Conservation (phyloP, 495 filamentous ascomycete species). For the Aspergillus indologenus region DNA sequence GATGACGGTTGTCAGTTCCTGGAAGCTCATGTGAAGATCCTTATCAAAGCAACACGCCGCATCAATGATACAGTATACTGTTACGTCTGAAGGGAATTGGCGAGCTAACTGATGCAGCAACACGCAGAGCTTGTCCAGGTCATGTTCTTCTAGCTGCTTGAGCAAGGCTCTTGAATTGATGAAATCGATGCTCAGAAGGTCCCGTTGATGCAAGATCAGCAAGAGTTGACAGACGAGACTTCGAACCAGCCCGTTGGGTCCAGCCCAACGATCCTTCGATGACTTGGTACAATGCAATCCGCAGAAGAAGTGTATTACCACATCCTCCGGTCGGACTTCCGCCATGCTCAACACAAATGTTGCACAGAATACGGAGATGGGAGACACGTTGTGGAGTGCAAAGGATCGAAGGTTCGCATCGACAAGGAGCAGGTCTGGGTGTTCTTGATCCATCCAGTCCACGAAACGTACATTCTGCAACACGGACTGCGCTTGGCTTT, state of each 20-base stretch:
- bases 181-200: neutral
- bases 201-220: neutral
- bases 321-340: neutral
- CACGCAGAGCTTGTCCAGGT: neutral
- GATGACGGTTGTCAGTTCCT: neutral
- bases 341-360: neutral
- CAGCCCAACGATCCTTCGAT: neutral
- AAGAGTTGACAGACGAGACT: neutral
- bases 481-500: neutral
- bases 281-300: neutral
- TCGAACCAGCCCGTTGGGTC: neutral
- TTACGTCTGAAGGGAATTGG: neutral
- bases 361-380: neutral
- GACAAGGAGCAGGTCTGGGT: neutral
- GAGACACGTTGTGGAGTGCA: neutral
- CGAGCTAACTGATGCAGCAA: neutral
- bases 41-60: neutral
- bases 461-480: neutral
- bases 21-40: neutral
- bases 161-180: neutral
- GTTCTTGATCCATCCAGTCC: constrained; percentile 1
- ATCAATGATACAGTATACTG: neutral
- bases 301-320: neutral
- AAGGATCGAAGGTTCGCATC: neutral
- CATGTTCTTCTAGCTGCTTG: neutral